Evolutionary conservation across 228 moss, liverwort and hornwort species (phyloP), one percentile per base, ranked within the genome.

Genomic region (Sphagnum magellanicum): DNA sequence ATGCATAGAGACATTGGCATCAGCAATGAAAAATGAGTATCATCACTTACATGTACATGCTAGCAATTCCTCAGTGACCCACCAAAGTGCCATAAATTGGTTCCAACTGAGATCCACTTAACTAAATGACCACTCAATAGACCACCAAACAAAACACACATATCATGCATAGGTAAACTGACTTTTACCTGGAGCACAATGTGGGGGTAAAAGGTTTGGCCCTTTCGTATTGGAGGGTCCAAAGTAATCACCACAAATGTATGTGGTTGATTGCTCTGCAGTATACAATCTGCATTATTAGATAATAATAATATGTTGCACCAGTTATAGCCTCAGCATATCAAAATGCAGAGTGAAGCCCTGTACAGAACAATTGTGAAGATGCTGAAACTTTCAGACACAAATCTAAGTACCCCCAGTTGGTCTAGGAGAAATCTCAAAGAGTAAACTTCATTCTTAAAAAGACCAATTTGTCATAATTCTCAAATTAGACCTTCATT

Each of bases 171-270:
- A 4, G 6, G 63, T 11, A 64, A 17, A 64, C 4, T 16, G 32
- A 8, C 48, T 47, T 62, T 74, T 53, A 88, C 88, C 84, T 98
- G 98, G 58, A 98, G 79, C 50, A 98, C 98, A 68, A 98, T 98
- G 57, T 98, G 98, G 5, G 98, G 98, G 55, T 98, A 98, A 53
- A 98, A 98, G 0, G 98, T 98, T 78, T 98, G 98, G 50, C 98
- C 98, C 83, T 98, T 98, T 46, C 98, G 88, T 74, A 98, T 98
- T 0, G 98, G 98, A 51, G 98, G 98, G 65, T 98, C 98, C 52
- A 98, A 74, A 1, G 98, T 98, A 63, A 98, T 98, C 17, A 98
- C 92, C 67, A 98, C 98, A 77, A 89, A 98, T 0, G 92, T 98
- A 63, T 92, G 91, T 61, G 93, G 93, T 66, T 97, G 97, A 76